Percentiles rank a stretch among this genome's conserved stretches.
Evolutionary conservation across 371 early-diverging fungal genomes (phyloP).

Genomic region (Mucor circinelloides): DNA sequence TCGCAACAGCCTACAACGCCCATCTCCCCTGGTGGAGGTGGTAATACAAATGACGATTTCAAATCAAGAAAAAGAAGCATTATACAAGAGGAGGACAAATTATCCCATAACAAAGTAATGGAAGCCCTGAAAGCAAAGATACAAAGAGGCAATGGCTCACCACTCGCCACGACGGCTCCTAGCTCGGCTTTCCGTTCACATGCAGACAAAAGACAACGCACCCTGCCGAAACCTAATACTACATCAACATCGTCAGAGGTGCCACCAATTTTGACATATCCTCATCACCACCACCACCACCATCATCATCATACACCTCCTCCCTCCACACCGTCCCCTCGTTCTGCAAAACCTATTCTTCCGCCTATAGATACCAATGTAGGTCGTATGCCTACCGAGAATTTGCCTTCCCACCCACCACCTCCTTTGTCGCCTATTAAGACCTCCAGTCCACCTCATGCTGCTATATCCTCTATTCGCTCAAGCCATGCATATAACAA

Average conservation of each 20-base stretch:
- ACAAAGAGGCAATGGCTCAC: conserved; percentile 29
- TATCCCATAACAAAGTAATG: conserved; percentile 45
- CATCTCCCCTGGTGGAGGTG: conserved; percentile 4
- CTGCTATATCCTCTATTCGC: not conserved
- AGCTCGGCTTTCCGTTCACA: conserved; percentile 11
- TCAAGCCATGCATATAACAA: not conserved
- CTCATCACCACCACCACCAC: not conserved
- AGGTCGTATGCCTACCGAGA: conserved; percentile 19
- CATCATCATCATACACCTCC: conserved; percentile 5
- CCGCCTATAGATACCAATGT: conserved; percentile 41
- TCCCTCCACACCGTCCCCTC: conserved; percentile 30
- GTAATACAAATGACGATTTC: not conserved
- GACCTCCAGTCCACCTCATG: conserved; percentile 5
- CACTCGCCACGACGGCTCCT: conserved; percentile 14
- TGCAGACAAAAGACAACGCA: conserved; percentile 18
- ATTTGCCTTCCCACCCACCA: conserved; percentile 1
- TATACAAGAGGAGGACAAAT: conserved; percentile 13
- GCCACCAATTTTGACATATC: not conserved
- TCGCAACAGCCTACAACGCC: conserved; percentile 12
- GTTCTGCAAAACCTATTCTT: conserved; percentile 38
- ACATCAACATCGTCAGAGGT: not conserved
- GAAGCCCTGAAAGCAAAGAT: conserved; percentile 53
- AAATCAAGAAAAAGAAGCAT: conserved; percentile 14
- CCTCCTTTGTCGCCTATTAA: conserved; percentile 4
- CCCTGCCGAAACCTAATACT: conserved; percentile 11